phyloP scores from a whole-genome alignment of 2,329 filamentous ascomycete species.

The Sclerotiophoma versabilis region DNA sequence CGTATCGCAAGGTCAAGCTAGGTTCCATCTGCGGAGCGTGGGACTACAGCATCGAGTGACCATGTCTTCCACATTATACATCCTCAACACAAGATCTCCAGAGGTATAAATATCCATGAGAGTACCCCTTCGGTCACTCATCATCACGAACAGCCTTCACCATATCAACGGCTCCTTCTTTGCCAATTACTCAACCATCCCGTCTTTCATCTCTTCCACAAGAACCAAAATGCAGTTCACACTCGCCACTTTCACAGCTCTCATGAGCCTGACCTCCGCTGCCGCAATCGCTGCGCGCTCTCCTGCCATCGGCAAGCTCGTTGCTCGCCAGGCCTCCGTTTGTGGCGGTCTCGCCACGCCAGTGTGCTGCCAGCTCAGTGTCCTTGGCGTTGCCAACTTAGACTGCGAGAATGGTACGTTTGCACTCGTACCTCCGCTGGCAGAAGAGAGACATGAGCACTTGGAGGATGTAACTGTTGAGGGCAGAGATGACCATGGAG shows the following conservation, averaged over 20 bases:
- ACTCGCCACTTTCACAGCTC: conserved; percentile 14
- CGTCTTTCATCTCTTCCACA: background rate
- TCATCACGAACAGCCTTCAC: background rate
- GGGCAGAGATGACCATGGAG: no score
- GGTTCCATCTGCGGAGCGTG: background rate
- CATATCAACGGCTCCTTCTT: background rate
- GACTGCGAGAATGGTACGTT: conserved; percentile 29
- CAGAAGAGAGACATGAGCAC: background rate
- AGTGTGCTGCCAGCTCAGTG: conserved; percentile 28
- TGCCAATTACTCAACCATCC: background rate
- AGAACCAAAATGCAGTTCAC: conserved; percentile 21
- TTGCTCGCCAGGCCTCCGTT: conserved; percentile 16
- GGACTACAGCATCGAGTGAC: background rate
- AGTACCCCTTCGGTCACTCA: background rate
- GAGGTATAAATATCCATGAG: background rate
- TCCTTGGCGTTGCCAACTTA: conserved; percentile 24
- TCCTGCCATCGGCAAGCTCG: conserved; percentile 2
- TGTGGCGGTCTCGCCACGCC: conserved; percentile 24
- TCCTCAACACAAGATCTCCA: background rate
- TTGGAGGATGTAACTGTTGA: no score
- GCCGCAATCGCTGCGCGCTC: conserved; percentile 13
- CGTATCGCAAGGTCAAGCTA: background rate
- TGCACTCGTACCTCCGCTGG: background rate
- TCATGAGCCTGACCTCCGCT: conserved; percentile 22
- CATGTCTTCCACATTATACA: background rate